These are phyloP conservation scores for Elasticomyces elasticus DNA, from an alignment of 495 filamentous ascomycete species.

Conservation along the genomic window DNA sequence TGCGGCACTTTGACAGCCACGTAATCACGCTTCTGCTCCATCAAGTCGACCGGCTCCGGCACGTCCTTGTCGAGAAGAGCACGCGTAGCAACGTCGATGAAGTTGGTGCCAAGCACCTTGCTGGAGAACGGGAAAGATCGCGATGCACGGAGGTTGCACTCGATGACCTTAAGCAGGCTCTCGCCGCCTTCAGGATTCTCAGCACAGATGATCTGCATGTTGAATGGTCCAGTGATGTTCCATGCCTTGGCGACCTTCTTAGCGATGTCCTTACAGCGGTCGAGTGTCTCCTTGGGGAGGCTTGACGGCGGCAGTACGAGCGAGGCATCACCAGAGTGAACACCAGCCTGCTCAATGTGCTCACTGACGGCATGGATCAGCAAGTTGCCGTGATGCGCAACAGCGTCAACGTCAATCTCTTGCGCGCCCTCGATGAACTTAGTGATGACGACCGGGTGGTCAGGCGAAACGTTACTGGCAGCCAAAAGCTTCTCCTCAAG, in stretches of 20 bases:
- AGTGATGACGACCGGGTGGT: slow-evolving; percentile 96
- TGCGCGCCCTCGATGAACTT: slow-evolving; percentile 96
- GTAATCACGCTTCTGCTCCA: slow-evolving; percentile 80
- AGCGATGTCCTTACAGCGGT: slow-evolving; percentile 85
- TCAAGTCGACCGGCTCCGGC: slow-evolving; percentile 77
- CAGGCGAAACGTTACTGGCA: slow-evolving; percentile 81
- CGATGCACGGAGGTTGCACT: slow-evolving; percentile 96
- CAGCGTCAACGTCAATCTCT: slow-evolving; percentile 96
- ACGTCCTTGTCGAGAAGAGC: slow-evolving; percentile 81
- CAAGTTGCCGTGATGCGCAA: slow-evolving; percentile 76
- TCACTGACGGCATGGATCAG: slow-evolving; percentile 90
- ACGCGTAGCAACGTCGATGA: slow-evolving; percentile 93
- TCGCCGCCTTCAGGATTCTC: slow-evolving; percentile 56
- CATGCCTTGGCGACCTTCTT: slow-evolving; percentile 94
- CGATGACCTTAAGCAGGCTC: slow-evolving; percentile 82
- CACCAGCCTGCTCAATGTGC: slow-evolving; percentile 92
- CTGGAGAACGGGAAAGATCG: slow-evolving; percentile 96
- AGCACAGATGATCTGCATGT: slow-evolving; percentile 99
- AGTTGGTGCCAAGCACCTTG: slow-evolving; percentile 95
- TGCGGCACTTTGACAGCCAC: slow-evolving; percentile 95
- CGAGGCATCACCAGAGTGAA: slow-evolving; percentile 89
- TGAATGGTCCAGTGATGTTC: slow-evolving; percentile 95
- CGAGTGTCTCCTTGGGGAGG: slow-evolving; percentile 65
- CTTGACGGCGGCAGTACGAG: slow-evolving; percentile 81
- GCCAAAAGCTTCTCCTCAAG: slow-evolving; percentile 81